Evolutionary conservation across 2,329 filamentous ascomycete species (phyloP).

Genomic region (Raffaelea ambrosiae): DNA sequence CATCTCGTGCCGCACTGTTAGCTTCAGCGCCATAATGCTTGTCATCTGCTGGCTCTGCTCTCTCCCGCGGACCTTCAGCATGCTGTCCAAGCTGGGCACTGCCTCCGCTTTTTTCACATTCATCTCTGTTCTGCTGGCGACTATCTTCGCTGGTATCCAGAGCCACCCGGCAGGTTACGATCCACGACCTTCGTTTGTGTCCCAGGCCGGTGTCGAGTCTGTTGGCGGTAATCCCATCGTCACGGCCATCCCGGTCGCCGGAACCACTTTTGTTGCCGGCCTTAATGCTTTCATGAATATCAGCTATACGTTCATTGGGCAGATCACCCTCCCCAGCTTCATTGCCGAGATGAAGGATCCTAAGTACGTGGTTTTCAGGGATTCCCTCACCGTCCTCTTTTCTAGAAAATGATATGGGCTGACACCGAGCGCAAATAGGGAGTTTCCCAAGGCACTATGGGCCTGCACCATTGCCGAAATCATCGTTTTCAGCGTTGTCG

Average conservation of each 20-base stretch:
- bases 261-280: constrained; percentile 72
- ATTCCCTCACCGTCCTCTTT: no score
- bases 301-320: constrained; percentile 91
- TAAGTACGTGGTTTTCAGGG: constrained; percentile 18
- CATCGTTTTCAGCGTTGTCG: constrained; percentile 76
- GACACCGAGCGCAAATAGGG: no score
- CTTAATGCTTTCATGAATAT: constrained; percentile 93
- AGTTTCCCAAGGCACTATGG: constrained; percentile 91
- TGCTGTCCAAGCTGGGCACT: constrained; percentile 70
- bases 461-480: constrained; percentile 83
- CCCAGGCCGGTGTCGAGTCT: constrained; percentile 17
- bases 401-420: no score
- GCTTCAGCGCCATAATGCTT: constrained; percentile 66
- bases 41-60: constrained; percentile 71
- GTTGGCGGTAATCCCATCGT: constrained; percentile 56
- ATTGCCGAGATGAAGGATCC: constrained; percentile 85
- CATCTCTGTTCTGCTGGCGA: constrained; percentile 74
- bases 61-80: constrained; percentile 75
- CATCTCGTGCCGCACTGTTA: constrained; percentile 64
- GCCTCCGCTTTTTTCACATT: constrained; percentile 83
- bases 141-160: constrained; percentile 73
- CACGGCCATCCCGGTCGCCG: constrained; percentile 55
- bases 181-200: constrained; percentile 30
- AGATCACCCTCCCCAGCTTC: constrained; percentile 89
- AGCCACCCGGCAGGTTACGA: constrained; percentile 61